Conservation (phyloP, 805 yeast genomes). For the Metschnikowia peoriensis region DNA sequence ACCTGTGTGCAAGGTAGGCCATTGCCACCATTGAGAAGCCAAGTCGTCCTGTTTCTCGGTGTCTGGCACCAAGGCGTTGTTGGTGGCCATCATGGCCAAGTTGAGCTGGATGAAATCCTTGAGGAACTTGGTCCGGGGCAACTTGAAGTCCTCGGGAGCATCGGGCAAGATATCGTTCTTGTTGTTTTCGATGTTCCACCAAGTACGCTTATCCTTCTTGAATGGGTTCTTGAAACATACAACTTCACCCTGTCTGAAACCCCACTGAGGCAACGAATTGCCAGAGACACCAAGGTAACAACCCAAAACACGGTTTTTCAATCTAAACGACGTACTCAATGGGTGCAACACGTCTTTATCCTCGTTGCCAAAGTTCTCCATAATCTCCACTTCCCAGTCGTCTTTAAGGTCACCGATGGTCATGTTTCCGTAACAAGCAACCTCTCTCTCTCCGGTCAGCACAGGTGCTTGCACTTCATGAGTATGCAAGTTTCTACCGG, state of each 20-base stretch:
- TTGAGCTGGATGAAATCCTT: slow-evolving; percentile 70
- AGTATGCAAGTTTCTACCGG: slow-evolving; percentile 68
- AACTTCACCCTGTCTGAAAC: slow-evolving; percentile 96
- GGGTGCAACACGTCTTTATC: slow-evolving; percentile 65
- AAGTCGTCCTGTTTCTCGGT: slow-evolving; percentile 66
- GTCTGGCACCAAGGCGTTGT: slow-evolving; percentile 80
- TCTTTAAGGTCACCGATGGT: slow-evolving; percentile 69
- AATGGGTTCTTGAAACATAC: slow-evolving; percentile 70
- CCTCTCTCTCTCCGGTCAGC: slow-evolving; percentile 53
- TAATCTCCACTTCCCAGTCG: slow-evolving; percentile 73
- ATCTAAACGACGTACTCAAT: slow-evolving; percentile 76
- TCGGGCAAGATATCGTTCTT: slow-evolving; percentile 55
- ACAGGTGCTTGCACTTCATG: slow-evolving; percentile 68
- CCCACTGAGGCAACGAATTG: slow-evolving; percentile 86
- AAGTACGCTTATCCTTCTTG: slow-evolving; percentile 74
- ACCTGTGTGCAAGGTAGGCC: slow-evolving; percentile 71
- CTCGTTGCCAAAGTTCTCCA: slow-evolving; percentile 55
- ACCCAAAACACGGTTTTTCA: slow-evolving; percentile 63
- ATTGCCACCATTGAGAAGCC: slow-evolving; percentile 79
- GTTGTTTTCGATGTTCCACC: slow-evolving; percentile 86
- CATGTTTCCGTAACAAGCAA: slow-evolving; percentile 69
- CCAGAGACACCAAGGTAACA: slow-evolving; percentile 90
- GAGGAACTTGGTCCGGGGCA: slow-evolving; percentile 60
- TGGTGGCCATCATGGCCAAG: slow-evolving; percentile 80
- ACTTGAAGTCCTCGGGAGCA: slow-evolving; percentile 57